Percentiles rank a stretch among this genome's conserved stretches.
Conservation (phyloP, 2,329 filamentous ascomycete genomes). For the Dactylellina leptospora region DNA sequence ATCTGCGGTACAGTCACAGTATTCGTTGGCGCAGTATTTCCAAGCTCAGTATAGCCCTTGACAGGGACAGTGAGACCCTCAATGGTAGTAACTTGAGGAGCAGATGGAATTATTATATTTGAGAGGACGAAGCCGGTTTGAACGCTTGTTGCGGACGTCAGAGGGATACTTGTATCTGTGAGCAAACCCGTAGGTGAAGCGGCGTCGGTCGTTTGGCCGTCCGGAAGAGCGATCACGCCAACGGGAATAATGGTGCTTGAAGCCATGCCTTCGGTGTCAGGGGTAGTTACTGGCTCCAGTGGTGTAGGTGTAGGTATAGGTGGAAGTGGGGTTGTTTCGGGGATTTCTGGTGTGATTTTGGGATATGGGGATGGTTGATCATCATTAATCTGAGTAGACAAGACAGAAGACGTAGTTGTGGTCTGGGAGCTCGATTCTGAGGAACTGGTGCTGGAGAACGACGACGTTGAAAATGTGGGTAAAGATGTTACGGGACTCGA, state of each 20-base stretch:
- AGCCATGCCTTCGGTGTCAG: slow-evolving; percentile 1
- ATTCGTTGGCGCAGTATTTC: not conserved
- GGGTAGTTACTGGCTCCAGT: not conserved
- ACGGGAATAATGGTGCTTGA: slow-evolving; percentile 28
- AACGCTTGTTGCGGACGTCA: not conserved
- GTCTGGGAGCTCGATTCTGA: not conserved
- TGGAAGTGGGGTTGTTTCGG: not conserved
- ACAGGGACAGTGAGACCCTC: not conserved
- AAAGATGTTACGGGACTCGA: not conserved
- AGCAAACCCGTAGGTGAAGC: not conserved
- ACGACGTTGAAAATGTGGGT: not conserved
- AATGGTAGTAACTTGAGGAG: not conserved
- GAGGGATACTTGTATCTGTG: not conserved
- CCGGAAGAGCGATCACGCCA: not conserved
- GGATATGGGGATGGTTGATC: not conserved
- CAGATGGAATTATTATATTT: slow-evolving; percentile 6
- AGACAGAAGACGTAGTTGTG: slow-evolving; percentile 1
- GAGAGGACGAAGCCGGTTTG: slow-evolving; percentile 24
- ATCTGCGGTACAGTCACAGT: not conserved
- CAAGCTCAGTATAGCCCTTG: not conserved
- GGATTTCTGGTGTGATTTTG: no score
- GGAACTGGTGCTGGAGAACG: not conserved
- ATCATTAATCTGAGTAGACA: not conserved
- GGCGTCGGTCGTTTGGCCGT: not conserved
- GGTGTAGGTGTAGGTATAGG: not conserved